A percentile compares a stretch with the other conserved stretches of the same genome.
Conservation (phyloP, 768 basidiomycete species). For the Neoboletus subvelutipes region DNA sequence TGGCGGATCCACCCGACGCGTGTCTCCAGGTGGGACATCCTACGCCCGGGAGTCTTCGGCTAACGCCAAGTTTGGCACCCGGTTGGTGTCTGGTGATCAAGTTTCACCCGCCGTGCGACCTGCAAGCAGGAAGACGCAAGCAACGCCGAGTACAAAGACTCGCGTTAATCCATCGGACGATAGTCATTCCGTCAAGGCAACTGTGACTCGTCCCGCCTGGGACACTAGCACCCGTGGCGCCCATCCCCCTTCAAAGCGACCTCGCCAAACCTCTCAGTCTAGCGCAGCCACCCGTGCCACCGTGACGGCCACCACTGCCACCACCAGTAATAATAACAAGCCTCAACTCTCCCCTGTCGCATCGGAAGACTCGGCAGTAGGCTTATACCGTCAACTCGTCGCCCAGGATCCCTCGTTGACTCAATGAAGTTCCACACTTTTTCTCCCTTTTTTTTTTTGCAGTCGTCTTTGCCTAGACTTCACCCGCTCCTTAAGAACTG, state of each 20-base stretch:
- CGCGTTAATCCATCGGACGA: slow-evolving; percentile 60
- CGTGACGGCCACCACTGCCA: slow-evolving; percentile 29
- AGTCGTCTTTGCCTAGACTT: slow-evolving; percentile 19
- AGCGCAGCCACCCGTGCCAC: slow-evolving; percentile 53
- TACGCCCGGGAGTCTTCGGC: slow-evolving; percentile 82
- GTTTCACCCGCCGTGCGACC: slow-evolving; percentile 47
- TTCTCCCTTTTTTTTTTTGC: slow-evolving; percentile 2
- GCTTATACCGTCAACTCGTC: slow-evolving; percentile 78
- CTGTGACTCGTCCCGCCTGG: slow-evolving; percentile 76
- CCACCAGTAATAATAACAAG: slow-evolving; percentile 32
- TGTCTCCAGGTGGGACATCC: slow-evolving; percentile 45
- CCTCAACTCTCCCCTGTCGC: slow-evolving; percentile 66
- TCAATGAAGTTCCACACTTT: slow-evolving; percentile 24
- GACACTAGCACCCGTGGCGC: slow-evolving; percentile 55
- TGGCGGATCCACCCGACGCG: slow-evolving; percentile 38
- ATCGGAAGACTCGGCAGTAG: slow-evolving; percentile 73
- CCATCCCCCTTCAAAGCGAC: slow-evolving; percentile 49
- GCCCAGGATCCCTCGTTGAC: slow-evolving; percentile 72
- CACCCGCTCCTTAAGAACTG: slow-evolving; percentile 20
- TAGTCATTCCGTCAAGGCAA: slow-evolving; percentile 63
- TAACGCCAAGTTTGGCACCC: slow-evolving; percentile 89
- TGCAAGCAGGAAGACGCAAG: slow-evolving; percentile 59
- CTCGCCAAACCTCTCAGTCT: slow-evolving; percentile 71
- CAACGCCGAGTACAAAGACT: slow-evolving; percentile 42
- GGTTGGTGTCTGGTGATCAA: slow-evolving; percentile 67